Percentiles rank a stretch among this genome's conserved stretches.
phyloP scores from a whole-genome alignment of 768 basidiomycete genomes.

The Mycena crocata region DNA sequence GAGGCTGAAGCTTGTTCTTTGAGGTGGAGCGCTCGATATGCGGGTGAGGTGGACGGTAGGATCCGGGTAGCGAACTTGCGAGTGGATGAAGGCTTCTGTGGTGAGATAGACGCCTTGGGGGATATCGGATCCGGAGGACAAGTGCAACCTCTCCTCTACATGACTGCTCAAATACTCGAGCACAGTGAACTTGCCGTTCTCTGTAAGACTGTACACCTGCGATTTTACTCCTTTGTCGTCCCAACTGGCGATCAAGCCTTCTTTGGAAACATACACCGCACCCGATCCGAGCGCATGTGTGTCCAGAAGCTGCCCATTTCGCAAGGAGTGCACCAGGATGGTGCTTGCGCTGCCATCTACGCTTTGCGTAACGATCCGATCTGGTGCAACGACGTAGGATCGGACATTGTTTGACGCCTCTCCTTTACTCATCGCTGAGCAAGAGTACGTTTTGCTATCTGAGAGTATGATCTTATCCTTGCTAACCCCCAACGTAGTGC shows the following conservation, averaged over 20 bases:
- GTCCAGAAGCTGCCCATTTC: slow-evolving; percentile 18
- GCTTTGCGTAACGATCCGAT: slow-evolving; percentile 21
- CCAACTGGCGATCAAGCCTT: slow-evolving; percentile 21
- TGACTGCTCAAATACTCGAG: slow-evolving; percentile 1
- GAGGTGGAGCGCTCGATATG: slow-evolving; percentile 1
- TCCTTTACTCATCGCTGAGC: too few species aligned
- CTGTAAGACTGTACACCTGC: slow-evolving; percentile 20
- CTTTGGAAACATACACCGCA: slow-evolving; percentile 7
- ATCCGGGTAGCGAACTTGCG: slow-evolving; percentile 22
- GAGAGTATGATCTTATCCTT: not conserved
- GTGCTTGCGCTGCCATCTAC: slow-evolving; percentile 13
- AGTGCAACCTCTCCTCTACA: not conserved
- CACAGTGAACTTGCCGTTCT: slow-evolving; percentile 8
- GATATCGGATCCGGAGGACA: slow-evolving; percentile 12
- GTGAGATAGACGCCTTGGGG: slow-evolving; percentile 21
- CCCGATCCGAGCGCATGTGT: slow-evolving; percentile 16
- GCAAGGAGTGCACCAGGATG: slow-evolving; percentile 20
- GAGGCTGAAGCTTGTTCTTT: slow-evolving; percentile 14
- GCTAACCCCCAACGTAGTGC: slow-evolving; percentile 4
- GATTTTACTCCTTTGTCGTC: slow-evolving; percentile 9
- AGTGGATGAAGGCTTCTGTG: slow-evolving; percentile 18
- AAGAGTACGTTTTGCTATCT: not conserved
- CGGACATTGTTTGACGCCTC: slow-evolving; percentile 4
- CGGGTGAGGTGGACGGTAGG: slow-evolving; percentile 20
- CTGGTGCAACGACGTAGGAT: slow-evolving; percentile 16